Base-by-base conservation (phyloP, 148 eudicot species). In the Suaeda aralocaspica region DNA sequence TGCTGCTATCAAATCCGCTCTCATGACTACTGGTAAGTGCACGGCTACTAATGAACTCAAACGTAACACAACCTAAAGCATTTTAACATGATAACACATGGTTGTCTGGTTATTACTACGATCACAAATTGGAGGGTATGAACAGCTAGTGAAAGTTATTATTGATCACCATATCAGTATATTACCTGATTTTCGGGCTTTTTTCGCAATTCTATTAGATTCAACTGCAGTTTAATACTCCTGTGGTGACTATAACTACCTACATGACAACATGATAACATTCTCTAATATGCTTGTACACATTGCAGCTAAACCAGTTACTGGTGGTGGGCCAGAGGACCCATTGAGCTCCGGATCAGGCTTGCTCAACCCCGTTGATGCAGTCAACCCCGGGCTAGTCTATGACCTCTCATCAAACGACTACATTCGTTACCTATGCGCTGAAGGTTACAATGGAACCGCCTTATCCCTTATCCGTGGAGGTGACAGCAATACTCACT, bases 1-100 rank as follows among this genome's bases (percentile, higher is more conserved):
- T 25, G 91, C 96, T 24, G 96, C 91, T 18, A 86, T 92, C 75
- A 88, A 82, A 59, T 92, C 97, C 30, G 96, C 98, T 72, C 88
- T 92, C 64, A 90, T 92, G 98, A 92, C 98, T n/a, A 89, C 97
- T 0, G 89, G 97, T 88, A 71, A 59, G 65, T 53, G 25, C 12
- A 15, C 41, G 41, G 3, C 36, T 42, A 59, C 64, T 59, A 33
- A 22, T 8, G 4, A 36, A 8, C 41, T 36, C n/a, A n/a, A n/a
- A n/a, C n/a, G n/a, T n/a, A 36, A 36, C 41, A 36, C 41, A 36
- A 36, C 41, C 41, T 36, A 36, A 8, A 36, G 41, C 41, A 3
- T 36, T 4, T 36, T 36, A 36, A 36, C 41, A 36, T 36, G 8
- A 36, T 36, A 36, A n/a, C n/a, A n/a, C n/a, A n/a, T n/a, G n/a